These are phyloP conservation scores for Carex littledalei DNA, from an alignment of 176 grass and related monocot species.

Conservation along the genomic window DNA sequence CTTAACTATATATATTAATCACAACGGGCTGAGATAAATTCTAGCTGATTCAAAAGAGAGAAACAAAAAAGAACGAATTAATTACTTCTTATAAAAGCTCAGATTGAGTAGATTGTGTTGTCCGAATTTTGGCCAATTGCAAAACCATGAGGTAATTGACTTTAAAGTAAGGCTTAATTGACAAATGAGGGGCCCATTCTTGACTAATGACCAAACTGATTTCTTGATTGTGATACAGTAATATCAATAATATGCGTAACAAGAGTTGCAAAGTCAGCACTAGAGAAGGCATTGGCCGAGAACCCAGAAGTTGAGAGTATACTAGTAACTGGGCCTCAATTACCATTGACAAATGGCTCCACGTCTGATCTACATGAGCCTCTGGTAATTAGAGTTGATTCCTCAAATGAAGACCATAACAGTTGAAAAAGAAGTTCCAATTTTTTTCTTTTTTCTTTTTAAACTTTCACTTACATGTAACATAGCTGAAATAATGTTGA, in stretches of 20 bases:
- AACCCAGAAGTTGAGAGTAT: slow-evolving; percentile 46
- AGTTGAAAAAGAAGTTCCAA: slow-evolving; percentile 23
- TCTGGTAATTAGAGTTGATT: slow-evolving; percentile 87
- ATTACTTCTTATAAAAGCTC: not conserved
- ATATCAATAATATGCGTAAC: slow-evolving; percentile 75
- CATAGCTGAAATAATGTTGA: slow-evolving; percentile 13
- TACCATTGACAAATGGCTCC: slow-evolving; percentile 44
- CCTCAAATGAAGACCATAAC: slow-evolving; percentile 71
- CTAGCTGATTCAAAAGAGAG: not conserved
- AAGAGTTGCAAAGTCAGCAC: slow-evolving; percentile 65
- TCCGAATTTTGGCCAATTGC: not conserved
- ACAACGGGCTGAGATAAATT: not conserved
- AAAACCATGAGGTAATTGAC: not conserved
- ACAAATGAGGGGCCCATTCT: not conserved
- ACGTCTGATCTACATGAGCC: slow-evolving; percentile 60
- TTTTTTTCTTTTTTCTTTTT: not conserved
- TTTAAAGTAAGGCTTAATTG: not conserved
- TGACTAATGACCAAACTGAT: not conserved
- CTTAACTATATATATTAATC: not conserved
- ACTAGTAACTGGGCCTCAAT: slow-evolving; percentile 43
- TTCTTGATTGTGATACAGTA: slow-evolving; percentile 38
- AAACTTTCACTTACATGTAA: slow-evolving; percentile 23
- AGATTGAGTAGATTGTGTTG: not conserved
- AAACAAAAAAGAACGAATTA: not conserved
- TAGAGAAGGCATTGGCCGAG: slow-evolving; percentile 89